Percentiles rank a stretch among this genome's conserved stretches.
These are phyloP conservation scores for Globisporangium yorkense DNA, from an alignment of 352 stramenopile genomes.

Conservation along the genomic window DNA sequence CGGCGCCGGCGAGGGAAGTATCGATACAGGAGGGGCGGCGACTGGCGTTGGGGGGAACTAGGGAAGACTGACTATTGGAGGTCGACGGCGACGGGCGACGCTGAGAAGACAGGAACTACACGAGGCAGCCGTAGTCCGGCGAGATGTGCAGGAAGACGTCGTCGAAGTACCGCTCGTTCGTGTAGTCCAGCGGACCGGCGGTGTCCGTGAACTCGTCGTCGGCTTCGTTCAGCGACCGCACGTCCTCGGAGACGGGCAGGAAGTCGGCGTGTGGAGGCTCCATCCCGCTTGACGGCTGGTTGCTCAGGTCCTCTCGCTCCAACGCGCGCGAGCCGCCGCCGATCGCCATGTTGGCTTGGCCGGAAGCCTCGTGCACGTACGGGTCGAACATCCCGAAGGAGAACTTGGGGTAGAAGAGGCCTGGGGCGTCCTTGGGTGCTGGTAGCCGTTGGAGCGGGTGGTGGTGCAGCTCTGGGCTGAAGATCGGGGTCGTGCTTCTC, in stretches of 20 bases:
- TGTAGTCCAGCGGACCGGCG: slow-evolving; percentile 57
- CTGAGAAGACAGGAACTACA: slow-evolving; percentile 18
- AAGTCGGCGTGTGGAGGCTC: slow-evolving; percentile 25
- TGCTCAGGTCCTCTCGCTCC: slow-evolving; percentile 14
- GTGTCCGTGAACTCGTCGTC: slow-evolving; percentile 43
- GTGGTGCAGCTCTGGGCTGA: slow-evolving; percentile 13
- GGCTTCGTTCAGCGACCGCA: slow-evolving; percentile 37
- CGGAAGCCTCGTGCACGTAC: slow-evolving; percentile 19
- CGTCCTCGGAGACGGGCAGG: slow-evolving; percentile 46
- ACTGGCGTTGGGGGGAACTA: slow-evolving; percentile 91
- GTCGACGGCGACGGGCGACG: not conserved
- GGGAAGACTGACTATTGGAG: not conserved
- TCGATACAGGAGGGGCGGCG: slow-evolving; percentile 23
- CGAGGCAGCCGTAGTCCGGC: slow-evolving; percentile 63
- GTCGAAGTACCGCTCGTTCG: slow-evolving; percentile 66
- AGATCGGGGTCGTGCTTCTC: slow-evolving; percentile 7
- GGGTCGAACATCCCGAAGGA: slow-evolving; percentile 25
- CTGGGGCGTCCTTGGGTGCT: slow-evolving; percentile 8
- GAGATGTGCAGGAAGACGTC: slow-evolving; percentile 78
- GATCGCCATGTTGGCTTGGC: not conserved
- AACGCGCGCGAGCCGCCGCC: not conserved
- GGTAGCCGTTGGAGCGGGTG: slow-evolving; percentile 14
- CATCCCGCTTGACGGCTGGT: slow-evolving; percentile 19
- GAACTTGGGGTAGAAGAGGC: slow-evolving; percentile 20
- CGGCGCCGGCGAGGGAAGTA: not conserved